Percentiles rank a stretch among this genome's conserved stretches.
Evolutionary conservation across 257 asterid species (phyloP).

Genomic region (Primulina tabacum): DNA sequence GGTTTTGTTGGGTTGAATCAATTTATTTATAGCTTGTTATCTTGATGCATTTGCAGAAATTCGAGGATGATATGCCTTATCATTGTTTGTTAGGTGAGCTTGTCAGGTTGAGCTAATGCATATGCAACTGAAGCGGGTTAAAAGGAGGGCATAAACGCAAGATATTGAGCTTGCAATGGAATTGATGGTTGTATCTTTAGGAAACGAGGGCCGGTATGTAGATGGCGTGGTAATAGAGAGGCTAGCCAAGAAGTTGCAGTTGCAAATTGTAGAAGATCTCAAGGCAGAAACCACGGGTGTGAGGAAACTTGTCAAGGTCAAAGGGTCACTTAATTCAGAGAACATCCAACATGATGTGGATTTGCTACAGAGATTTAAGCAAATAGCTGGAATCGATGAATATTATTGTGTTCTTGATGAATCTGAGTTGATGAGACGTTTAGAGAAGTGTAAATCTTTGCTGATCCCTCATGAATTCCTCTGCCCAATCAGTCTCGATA

Average conservation of each 20-base stretch:
- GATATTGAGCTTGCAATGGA: conserved; percentile 72
- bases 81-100: not conserved
- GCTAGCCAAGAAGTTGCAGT: conserved; percentile 52
- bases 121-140: conserved; percentile 54
- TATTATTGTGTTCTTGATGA: conserved; percentile 32
- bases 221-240: conserved; percentile 51
- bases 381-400: conserved; percentile 47
- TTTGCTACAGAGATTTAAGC: conserved; percentile 44
- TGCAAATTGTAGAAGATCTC: conserved; percentile 42
- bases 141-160: conserved; percentile 49
- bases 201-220: conserved; percentile 38
- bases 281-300: conserved; percentile 45
- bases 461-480: conserved; percentile 55
- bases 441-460: conserved; percentile 44
- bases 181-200: conserved; percentile 51
- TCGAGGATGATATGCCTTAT: not conserved
- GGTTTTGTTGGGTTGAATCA: too few species aligned
- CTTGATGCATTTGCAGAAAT: not conserved
- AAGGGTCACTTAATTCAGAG: conserved; percentile 23
- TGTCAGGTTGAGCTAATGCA: conserved; percentile 57
- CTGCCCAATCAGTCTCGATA: conserved; percentile 59
- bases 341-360: conserved; percentile 35
- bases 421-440: conserved; percentile 24
- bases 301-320: conserved; percentile 35
- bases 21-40: not conserved